Evolutionary conservation across 805 yeast genomes (phyloP).

Genomic region (Komagataella kurtzmanii): DNA sequence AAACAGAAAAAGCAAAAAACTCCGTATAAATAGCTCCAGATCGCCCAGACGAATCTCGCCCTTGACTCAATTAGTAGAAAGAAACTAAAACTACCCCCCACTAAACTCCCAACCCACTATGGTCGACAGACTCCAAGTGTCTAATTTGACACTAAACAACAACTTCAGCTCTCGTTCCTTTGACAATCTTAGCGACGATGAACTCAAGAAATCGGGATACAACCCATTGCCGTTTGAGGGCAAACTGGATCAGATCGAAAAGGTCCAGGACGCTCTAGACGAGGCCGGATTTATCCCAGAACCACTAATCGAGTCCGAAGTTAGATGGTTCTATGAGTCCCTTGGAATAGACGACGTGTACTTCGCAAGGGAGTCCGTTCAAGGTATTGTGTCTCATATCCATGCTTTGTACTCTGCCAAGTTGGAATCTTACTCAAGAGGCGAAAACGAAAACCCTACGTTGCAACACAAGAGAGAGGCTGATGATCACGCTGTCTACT

Average conservation of each 20-base stretch:
- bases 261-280: slow-evolving; percentile 72
- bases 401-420: slow-evolving; percentile 88
- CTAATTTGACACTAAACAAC: slow-evolving; percentile 16
- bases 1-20: background rate
- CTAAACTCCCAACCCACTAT: background rate
- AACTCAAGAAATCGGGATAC: slow-evolving; percentile 38
- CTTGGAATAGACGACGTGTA: slow-evolving; percentile 88
- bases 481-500: slow-evolving; percentile 81
- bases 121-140: background rate
- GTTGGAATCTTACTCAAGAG: slow-evolving; percentile 69
- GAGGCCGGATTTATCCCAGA: slow-evolving; percentile 85
- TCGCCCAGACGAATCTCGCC: background rate
- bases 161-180: slow-evolving; percentile 21
- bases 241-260: slow-evolving; percentile 66
- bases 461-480: slow-evolving; percentile 72
- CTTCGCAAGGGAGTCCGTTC: slow-evolving; percentile 75
- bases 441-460: slow-evolving; percentile 36
- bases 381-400: slow-evolving; percentile 71
- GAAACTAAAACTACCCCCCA: background rate
- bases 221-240: slow-evolving; percentile 65
- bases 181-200: slow-evolving; percentile 16
- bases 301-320: slow-evolving; percentile 69
- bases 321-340: slow-evolving; percentile 76
- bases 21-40: background rate
- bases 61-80: background rate